phyloP scores from a whole-genome alignment of 2,329 filamentous ascomycete species.

The Penicillium frequentans region DNA sequence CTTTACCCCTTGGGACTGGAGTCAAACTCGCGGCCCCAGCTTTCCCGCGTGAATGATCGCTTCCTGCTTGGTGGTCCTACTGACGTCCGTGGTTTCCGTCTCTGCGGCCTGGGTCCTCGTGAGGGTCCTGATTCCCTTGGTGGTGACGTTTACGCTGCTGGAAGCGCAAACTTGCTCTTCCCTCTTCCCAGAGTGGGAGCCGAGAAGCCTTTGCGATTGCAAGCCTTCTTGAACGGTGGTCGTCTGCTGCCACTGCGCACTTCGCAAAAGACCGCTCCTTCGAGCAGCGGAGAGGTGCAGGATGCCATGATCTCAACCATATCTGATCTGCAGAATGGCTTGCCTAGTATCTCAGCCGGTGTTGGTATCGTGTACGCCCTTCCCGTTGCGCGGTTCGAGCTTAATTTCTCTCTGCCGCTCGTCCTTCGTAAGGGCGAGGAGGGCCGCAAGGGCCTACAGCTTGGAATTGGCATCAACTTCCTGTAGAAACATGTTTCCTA shows the following conservation, averaged over 20 bases:
- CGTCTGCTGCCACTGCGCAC: constrained; percentile 74
- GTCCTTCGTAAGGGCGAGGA: constrained; percentile 81
- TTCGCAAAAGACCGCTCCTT: constrained; percentile 47
- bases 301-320: constrained; percentile 59
- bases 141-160: constrained; percentile 88
- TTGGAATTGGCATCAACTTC: constrained; percentile 97
- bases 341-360: constrained; percentile 84
- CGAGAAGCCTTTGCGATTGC: constrained; percentile 81
- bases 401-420: constrained; percentile 91
- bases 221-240: constrained; percentile 89
- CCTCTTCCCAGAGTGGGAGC: constrained; percentile 79
- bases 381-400: constrained; percentile 86
- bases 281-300: constrained; percentile 49
- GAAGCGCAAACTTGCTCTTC: constrained; percentile 79
- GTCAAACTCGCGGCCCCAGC: constrained; percentile 53
- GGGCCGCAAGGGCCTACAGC: constrained; percentile 83
- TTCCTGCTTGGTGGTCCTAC: constrained; percentile 94
- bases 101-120: constrained; percentile 83
- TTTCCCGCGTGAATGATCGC: constrained; percentile 86
- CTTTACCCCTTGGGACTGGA: constrained; percentile 77
- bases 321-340: constrained; percentile 67
- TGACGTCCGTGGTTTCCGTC: constrained; percentile 89
- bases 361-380: constrained; percentile 93
- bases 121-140: constrained; percentile 85
- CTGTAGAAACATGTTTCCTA: constrained; percentile 57